Conservation (phyloP, 225 moss, liverwort and hornwort species). For the Polytrichum formosum region DNA sequence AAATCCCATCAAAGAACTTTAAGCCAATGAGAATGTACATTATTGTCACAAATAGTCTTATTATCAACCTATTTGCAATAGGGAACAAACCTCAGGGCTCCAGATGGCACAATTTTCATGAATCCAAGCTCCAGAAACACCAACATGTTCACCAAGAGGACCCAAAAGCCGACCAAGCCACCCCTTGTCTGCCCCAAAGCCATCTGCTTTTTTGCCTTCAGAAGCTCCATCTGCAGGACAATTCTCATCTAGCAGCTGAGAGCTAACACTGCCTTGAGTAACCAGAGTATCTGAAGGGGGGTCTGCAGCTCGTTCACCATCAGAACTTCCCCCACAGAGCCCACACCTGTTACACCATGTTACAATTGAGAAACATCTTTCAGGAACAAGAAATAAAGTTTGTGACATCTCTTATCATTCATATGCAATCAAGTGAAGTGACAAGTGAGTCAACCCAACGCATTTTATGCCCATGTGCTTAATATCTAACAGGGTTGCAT, state of each 20-base stretch:
- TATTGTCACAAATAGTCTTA: too few species aligned
- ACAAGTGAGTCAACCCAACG: background rate
- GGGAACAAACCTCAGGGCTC: slow-evolving; percentile 72
- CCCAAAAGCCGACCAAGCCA: slow-evolving; percentile 84
- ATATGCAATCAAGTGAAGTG: background rate
- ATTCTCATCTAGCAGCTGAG: slow-evolving; percentile 45
- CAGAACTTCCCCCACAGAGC: slow-evolving; percentile 56
- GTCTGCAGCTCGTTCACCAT: slow-evolving; percentile 49
- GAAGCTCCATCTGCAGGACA: slow-evolving; percentile 38
- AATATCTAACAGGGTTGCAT: background rate
- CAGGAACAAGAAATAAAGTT: background rate
- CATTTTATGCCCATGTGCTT: background rate
- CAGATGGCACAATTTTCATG: slow-evolving; percentile 86
- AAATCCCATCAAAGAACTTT: too few species aligned
- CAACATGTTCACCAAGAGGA: slow-evolving; percentile 64
- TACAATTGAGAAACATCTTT: slow-evolving; percentile 6
- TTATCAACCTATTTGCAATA: background rate
- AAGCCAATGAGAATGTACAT: too few species aligned
- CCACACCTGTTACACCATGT: slow-evolving; percentile 48
- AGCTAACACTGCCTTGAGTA: slow-evolving; percentile 25
- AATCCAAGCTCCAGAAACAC: slow-evolving; percentile 79
- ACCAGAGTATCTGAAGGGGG: slow-evolving; percentile 25
- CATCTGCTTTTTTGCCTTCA: slow-evolving; percentile 53
- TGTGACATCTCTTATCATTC: background rate
- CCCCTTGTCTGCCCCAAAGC: slow-evolving; percentile 61